A percentile compares a stretch with the other conserved stretches of the same genome.
Evolutionary conservation across 2,329 filamentous ascomycete species (phyloP).

Genomic region (Zopfia rhizophila): DNA sequence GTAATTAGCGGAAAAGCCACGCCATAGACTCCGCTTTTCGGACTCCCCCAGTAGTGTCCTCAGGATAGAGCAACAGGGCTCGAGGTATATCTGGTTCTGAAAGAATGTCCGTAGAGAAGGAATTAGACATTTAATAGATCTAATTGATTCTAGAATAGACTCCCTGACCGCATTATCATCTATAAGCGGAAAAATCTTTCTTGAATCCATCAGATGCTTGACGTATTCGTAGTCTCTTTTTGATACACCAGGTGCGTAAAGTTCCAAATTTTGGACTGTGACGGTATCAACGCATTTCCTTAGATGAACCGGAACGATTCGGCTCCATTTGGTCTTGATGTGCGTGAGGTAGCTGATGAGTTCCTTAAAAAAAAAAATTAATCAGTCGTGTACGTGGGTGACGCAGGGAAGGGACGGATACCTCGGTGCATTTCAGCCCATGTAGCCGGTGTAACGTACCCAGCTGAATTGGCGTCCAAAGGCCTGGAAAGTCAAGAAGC

Average conservation of each 20-base stretch:
- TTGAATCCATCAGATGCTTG: slow-evolving; percentile 1
- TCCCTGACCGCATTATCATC: not conserved
- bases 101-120: slow-evolving; percentile 26
- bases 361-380: slow-evolving; percentile 13
- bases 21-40: slow-evolving; percentile 19
- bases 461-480: slow-evolving; percentile 32
- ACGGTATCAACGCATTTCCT: slow-evolving; percentile 9
- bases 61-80: slow-evolving; percentile 25
- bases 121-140: slow-evolving; percentile 16
- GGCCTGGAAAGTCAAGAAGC: slow-evolving; percentile 29
- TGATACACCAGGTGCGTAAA: slow-evolving; percentile 17
- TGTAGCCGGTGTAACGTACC: slow-evolving; percentile 30
- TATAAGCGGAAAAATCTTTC: slow-evolving; percentile 11
- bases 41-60: slow-evolving; percentile 11
- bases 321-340: slow-evolving; percentile 13
- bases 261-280: slow-evolving; percentile 21
- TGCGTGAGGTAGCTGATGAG: slow-evolving; percentile 17
- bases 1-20: slow-evolving; percentile 19
- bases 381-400: not conserved
- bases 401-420: slow-evolving; percentile 2
- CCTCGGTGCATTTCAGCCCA: slow-evolving; percentile 30
- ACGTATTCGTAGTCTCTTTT: slow-evolving; percentile 5
- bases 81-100: slow-evolving; percentile 27
- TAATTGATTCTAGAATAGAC: slow-evolving; percentile 3
- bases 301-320: slow-evolving; percentile 4